These are phyloP conservation scores for Parmelia sp. DNA, from an alignment of 495 filamentous ascomycete genomes.

Conservation along the genomic window DNA sequence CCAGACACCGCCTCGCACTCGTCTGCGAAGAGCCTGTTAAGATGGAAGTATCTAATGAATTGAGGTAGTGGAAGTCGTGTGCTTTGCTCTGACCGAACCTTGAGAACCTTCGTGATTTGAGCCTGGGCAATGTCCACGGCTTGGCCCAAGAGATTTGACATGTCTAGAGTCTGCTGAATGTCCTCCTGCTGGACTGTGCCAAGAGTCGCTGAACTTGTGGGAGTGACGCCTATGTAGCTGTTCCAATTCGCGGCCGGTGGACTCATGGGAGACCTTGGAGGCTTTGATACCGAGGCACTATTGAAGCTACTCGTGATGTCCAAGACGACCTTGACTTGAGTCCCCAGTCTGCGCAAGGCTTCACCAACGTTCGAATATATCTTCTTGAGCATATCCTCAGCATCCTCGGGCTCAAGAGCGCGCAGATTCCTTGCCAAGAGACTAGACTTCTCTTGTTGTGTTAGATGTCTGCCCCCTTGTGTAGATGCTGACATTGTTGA, in stretches of 20 bases:
- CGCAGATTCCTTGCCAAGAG: constrained; percentile 88
- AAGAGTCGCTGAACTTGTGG: constrained; percentile 32
- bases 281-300: constrained; percentile 28
- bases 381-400: constrained; percentile 74
- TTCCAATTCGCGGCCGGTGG: constrained; percentile 37
- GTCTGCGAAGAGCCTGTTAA: constrained; percentile 91
- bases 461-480: constrained; percentile 59
- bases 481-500: constrained; percentile 86
- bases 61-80: constrained; percentile 62
- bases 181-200: constrained; percentile 57
- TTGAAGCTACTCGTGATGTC: constrained; percentile 82
- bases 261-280: constrained; percentile 44
- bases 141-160: constrained; percentile 89
- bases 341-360: constrained; percentile 71
- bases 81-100: constrained; percentile 83
- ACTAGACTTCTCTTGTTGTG: constrained; percentile 81
- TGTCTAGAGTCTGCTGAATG: constrained; percentile 75
- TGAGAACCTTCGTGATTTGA: constrained; percentile 84
- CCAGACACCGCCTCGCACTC: constrained; percentile 96
- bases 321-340: constrained; percentile 90
- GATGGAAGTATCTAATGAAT: constrained; percentile 86
- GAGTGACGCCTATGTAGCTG: constrained; percentile 25
- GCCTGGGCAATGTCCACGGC: constrained; percentile 90
- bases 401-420: constrained; percentile 72
- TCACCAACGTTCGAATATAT: constrained; percentile 87